These are phyloP conservation scores for Phlebiopsis gigantea DNA, from an alignment of 768 basidiomycete genomes.

Conservation along the genomic window DNA sequence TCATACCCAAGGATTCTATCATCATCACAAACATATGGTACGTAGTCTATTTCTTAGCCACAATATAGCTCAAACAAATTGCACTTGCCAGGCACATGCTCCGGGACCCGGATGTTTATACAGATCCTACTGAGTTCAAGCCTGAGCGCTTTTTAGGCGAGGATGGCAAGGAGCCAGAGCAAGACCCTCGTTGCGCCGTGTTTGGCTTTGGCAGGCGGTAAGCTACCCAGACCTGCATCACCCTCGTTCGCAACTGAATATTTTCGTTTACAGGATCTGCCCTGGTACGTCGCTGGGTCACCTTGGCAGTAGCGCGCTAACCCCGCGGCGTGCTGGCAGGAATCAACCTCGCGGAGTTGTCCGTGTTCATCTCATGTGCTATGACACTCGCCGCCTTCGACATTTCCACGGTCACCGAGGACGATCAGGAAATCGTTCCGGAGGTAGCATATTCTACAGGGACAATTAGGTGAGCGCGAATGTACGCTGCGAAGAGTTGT, in stretches of 20 bases:
- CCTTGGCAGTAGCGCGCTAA: neutral
- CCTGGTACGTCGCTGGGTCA: conserved; percentile 26
- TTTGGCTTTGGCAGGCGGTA: conserved; percentile 18
- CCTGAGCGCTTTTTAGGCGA: conserved; percentile 18
- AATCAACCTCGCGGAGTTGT: conserved; percentile 38
- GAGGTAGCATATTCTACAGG: conserved; percentile 12
- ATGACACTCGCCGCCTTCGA: conserved; percentile 31
- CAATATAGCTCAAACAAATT: neutral
- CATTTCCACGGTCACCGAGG: conserved; percentile 16
- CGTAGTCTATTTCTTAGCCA: neutral
- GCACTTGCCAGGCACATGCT: conserved; percentile 15
- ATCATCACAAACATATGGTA: conserved; percentile 21
- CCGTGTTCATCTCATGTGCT: conserved; percentile 30
- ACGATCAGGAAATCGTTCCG: conserved; percentile 17
- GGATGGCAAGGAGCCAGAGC: neutral
- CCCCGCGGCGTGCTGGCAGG: conserved; percentile 19
- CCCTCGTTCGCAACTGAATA: neutral
- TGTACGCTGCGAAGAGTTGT: too few relatives aligned
- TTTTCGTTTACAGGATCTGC: neutral
- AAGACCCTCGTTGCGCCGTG: neutral
- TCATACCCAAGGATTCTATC: conserved; percentile 23
- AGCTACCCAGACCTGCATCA: neutral
- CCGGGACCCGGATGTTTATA: conserved; percentile 14
- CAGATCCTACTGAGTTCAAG: conserved; percentile 17
- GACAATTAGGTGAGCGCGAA: conserved; percentile 18